Percentiles rank a stretch among this genome's conserved stretches.
Evolutionary conservation across 2,329 filamentous ascomycete species (phyloP).

Genomic region (Gnomoniopsis sp.): DNA sequence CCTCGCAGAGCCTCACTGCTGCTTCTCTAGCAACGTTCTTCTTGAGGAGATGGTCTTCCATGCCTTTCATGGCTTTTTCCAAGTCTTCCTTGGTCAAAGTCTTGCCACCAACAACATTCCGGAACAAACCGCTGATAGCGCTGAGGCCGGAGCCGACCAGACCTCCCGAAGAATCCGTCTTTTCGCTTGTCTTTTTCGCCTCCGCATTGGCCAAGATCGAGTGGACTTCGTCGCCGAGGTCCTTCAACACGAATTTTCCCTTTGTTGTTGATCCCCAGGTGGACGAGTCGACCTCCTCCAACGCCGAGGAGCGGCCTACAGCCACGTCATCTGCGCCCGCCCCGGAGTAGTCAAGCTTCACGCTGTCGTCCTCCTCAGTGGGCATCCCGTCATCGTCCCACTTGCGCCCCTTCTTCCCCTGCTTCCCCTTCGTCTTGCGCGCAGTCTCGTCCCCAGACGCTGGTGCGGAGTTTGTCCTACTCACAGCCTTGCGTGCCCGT

Average conservation of each 20-base stretch:
- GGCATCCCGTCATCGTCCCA: slow-evolving; percentile 90
- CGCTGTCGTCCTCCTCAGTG: slow-evolving; percentile 76
- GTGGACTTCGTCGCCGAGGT: slow-evolving; percentile 90
- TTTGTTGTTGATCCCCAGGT: slow-evolving; percentile 86
- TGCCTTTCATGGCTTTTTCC: slow-evolving; percentile 87
- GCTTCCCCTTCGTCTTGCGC: slow-evolving; percentile 55
- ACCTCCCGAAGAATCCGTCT: slow-evolving; percentile 51
- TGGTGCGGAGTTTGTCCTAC: slow-evolving; percentile 60
- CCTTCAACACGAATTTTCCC: slow-evolving; percentile 90
- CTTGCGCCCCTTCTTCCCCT: slow-evolving; percentile 78
- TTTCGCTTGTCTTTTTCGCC: slow-evolving; percentile 50
- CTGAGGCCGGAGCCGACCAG: slow-evolving; percentile 77
- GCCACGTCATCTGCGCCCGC: slow-evolving; percentile 51
- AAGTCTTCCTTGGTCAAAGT: slow-evolving; percentile 84
- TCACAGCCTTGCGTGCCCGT: slow-evolving; percentile 68
- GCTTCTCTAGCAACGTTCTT: slow-evolving; percentile 98
- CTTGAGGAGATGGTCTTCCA: slow-evolving; percentile 90
- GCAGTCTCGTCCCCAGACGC: slow-evolving; percentile 83
- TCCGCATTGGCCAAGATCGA: slow-evolving; percentile 82
- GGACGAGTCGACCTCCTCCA: slow-evolving; percentile 73
- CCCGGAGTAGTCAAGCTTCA: slow-evolving; percentile 87
- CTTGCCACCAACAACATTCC: slow-evolving; percentile 94
- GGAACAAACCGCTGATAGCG: slow-evolving; percentile 83
- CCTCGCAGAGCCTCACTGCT: slow-evolving; percentile 83
- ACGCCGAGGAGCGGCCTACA: slow-evolving; percentile 49